Conservation (phyloP, 345 rosid genomes). For the Draba incana region DNA sequence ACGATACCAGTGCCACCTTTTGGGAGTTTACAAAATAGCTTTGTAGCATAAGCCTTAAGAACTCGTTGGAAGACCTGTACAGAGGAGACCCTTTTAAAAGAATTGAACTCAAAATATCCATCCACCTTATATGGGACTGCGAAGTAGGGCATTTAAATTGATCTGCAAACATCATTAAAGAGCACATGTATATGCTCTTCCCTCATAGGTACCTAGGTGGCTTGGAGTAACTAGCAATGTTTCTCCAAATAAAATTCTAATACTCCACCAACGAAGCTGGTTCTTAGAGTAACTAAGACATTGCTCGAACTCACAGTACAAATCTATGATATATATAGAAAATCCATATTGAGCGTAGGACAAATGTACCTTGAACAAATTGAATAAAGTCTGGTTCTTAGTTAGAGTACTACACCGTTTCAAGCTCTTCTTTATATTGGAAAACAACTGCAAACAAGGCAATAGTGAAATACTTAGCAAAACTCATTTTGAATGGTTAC, state of each 20-base stretch:
- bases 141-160: slow-evolving; percentile 15
- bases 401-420: slow-evolving; percentile 92
- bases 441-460: slow-evolving; percentile 65
- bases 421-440: slow-evolving; percentile 93
- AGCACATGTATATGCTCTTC: slow-evolving; percentile 1
- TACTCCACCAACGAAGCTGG: slow-evolving; percentile 8
- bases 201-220: slow-evolving; percentile 21
- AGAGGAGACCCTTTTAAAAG: slow-evolving; percentile 17
- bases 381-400: slow-evolving; percentile 81
- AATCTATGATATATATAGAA: slow-evolving; percentile 9
- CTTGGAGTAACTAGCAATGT: slow-evolving; percentile 21
- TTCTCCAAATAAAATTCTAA: slow-evolving; percentile 18
- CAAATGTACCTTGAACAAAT: slow-evolving; percentile 79
- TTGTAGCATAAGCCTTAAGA: slow-evolving; percentile 87
- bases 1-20: slow-evolving; percentile 95
- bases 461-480: slow-evolving; percentile 8
- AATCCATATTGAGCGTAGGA: slow-evolving; percentile 10
- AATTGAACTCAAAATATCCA: slow-evolving; percentile 18
- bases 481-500: slow-evolving; percentile 16
- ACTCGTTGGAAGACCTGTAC: slow-evolving; percentile 90
- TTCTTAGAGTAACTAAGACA: slow-evolving; percentile 21
- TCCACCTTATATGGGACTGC: neutral
- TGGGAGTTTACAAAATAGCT: slow-evolving; percentile 86
- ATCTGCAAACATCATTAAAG: slow-evolving; percentile 11
- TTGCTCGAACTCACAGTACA: slow-evolving; percentile 15